phyloP scores from a whole-genome alignment of 2,329 filamentous ascomycete genomes.

The Penicillium italicum region DNA sequence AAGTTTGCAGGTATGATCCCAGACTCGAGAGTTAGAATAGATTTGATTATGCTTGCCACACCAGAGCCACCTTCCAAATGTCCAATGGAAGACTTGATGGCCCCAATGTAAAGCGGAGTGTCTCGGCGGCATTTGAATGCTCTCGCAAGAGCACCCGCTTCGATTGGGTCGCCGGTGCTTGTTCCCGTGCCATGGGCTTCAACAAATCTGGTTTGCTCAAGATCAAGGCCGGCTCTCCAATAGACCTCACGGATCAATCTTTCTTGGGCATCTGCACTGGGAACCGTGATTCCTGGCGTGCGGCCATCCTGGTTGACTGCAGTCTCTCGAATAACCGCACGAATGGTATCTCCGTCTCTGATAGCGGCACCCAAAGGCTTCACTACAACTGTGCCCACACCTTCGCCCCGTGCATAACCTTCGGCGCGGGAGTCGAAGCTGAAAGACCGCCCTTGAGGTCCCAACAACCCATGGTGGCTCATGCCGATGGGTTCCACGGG shows the following conservation, averaged over 20 bases:
- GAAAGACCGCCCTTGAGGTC: conserved; percentile 31
- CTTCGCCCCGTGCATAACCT: conserved; percentile 37
- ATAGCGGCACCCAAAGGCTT: conserved; percentile 32
- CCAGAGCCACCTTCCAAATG: conserved; percentile 31
- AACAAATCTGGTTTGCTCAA: conserved; percentile 24
- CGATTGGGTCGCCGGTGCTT: conserved; percentile 33
- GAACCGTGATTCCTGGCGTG: conserved; percentile 46
- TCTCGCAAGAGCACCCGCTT: conserved; percentile 27
- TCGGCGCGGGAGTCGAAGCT: conserved; percentile 33
- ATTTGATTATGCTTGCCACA: conserved; percentile 40
- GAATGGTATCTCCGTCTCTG: conserved; percentile 33
- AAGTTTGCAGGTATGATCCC: conserved; percentile 45
- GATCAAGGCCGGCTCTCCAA: conserved; percentile 23
- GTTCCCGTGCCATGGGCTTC: conserved; percentile 37
- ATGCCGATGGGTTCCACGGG: conserved; percentile 32
- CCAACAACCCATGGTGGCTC: conserved; percentile 38
- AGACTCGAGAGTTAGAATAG: conserved; percentile 44
- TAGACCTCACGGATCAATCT: conserved; percentile 35
- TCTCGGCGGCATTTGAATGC: conserved; percentile 24
- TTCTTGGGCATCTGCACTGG: conserved; percentile 37
- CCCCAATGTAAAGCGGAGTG: conserved; percentile 25
- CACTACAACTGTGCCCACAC: conserved; percentile 31
- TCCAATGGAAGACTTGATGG: conserved; percentile 26
- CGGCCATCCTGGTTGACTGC: conserved; percentile 31
- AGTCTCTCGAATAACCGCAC: conserved; percentile 33